Evolutionary conservation across 176 grass and related monocot species (phyloP), one percentile per base, ranked within the genome.

Genomic region (Guadua angustifolia): DNA sequence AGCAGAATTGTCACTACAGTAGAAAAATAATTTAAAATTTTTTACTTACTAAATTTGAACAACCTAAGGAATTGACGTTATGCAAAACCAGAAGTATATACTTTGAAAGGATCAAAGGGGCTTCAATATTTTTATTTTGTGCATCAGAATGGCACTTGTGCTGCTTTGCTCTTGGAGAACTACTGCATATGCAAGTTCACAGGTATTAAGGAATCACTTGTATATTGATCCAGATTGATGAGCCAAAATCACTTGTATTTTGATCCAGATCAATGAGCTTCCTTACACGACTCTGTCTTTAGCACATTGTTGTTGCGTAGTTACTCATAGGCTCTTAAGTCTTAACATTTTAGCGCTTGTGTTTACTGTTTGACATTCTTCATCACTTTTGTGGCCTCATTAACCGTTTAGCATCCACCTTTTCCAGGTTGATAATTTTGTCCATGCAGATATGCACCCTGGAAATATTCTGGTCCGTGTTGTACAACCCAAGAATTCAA

Each of bases 391-490:
- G n/a, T 75, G 42, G 66, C 15, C 15, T 81, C 51, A 33, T 77
- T 79, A 62, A 62, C 59, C 4, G 29, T 62, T 62, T 29, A 71
- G 19, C 50, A 52, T 66, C 32, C n/a, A 44, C 79, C 40, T 72
- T 87, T 83, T 88, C 64, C 87, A 99, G 97, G 97, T 99, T 78
- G 97, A 99, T 86, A 99, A 99, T 83, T 99, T 99, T 43, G 88
- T 99, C 60, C 93, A 99, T 90, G 97, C 97, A 22, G 97, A 99
- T 87, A 96, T 99, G 97, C 97, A 99, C 60, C 97, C 97, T 83
- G 97, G 97, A 83, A 99, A 99, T 83, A 99, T 99, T 84, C 82
- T 99, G 61, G 97, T 99, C 52, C 93, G 97, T 57, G 87, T 97
- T 68, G 88, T 51, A 65, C 77, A 88, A 63, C 79, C 93, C 9